These are phyloP conservation scores for Solanum sejunctum DNA, from an alignment of 257 asterid genomes.

Conservation along the genomic window DNA sequence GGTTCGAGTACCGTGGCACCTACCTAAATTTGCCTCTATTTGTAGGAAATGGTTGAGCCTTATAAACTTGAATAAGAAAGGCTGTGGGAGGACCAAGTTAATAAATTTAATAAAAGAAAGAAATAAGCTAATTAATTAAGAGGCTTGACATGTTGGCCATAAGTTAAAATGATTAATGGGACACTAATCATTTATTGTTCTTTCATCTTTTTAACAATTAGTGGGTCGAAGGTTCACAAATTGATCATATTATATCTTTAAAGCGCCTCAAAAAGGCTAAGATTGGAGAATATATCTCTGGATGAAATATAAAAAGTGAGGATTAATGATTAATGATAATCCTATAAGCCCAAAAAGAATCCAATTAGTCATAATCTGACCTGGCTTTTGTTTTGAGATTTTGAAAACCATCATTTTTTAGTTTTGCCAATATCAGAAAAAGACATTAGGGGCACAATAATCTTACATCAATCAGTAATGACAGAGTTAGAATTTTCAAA, in stretches of 20 bases:
- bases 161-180: not conserved
- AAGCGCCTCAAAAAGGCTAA: not conserved
- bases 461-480: not conserved
- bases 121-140: not conserved
- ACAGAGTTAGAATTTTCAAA: not conserved
- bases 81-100: not conserved
- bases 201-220: not conserved
- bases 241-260: not conserved
- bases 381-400: not conserved
- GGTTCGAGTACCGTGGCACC: too few relatives aligned
- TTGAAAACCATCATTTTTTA: not conserved
- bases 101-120: not conserved
- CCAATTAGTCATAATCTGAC: not conserved
- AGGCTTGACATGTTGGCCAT: not conserved
- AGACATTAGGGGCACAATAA: not conserved
- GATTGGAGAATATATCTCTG: not conserved
- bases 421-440: not conserved
- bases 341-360: not conserved
- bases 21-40: too few relatives aligned
- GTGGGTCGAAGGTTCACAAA: not conserved
- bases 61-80: not conserved
- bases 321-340: not conserved
- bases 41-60: not conserved
- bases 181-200: not conserved
- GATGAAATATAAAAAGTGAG: not conserved